Evolutionary conservation across 441 rosid species (phyloP).

Genomic region (Eutrema salsugineum): DNA sequence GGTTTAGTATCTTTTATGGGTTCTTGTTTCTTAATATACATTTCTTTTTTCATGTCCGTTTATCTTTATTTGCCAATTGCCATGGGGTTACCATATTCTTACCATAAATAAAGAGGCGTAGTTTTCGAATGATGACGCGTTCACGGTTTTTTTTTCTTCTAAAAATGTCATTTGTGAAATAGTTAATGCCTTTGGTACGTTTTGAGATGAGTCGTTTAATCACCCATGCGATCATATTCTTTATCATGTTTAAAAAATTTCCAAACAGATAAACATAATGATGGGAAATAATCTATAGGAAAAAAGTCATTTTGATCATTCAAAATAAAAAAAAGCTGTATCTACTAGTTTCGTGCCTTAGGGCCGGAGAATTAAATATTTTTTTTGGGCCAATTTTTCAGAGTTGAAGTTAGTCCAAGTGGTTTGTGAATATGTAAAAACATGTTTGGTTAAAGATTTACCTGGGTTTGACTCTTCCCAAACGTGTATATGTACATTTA

Average conservation of each 20-base stretch:
- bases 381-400: too few relatives aligned
- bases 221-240: background rate
- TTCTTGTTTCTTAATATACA: background rate
- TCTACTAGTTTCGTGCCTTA: too few relatives aligned
- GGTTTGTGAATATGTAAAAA: too few relatives aligned
- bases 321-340: too few relatives aligned
- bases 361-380: too few relatives aligned
- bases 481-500: too few relatives aligned
- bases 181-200: background rate
- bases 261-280: too few relatives aligned
- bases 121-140: background rate
- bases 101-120: background rate
- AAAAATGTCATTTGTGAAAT: background rate
- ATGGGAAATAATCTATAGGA: too few relatives aligned
- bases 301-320: too few relatives aligned
- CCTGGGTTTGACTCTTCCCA: too few relatives aligned
- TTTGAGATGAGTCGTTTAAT: constrained; percentile 10
- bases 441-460: too few relatives aligned
- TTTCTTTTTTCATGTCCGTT: background rate
- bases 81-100: background rate
- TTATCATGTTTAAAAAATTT: background rate
- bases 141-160: background rate
- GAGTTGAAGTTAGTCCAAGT: too few relatives aligned
- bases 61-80: background rate
- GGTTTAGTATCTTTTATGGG: background rate